Percentiles rank a stretch among this genome's conserved stretches.
Conservation (phyloP, 2,329 filamentous ascomycete genomes). For the Ampelomyces quisqualis region DNA sequence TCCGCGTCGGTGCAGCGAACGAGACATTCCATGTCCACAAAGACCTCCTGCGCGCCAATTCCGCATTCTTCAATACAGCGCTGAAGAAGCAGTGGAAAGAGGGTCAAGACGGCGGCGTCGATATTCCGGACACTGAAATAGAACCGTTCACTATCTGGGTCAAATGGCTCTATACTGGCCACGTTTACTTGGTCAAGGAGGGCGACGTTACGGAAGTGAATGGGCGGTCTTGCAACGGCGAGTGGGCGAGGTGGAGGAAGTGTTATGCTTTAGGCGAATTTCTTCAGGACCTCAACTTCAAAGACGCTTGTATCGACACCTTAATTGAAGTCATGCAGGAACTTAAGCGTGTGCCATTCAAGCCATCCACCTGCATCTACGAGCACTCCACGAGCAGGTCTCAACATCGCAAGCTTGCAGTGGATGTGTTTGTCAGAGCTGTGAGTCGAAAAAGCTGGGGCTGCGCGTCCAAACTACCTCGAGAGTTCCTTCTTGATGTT, state of each 20-base stretch:
- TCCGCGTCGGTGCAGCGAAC: neutral
- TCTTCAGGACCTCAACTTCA: conserved; percentile 3
- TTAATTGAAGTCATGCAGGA: conserved; percentile 1
- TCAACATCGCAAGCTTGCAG: neutral
- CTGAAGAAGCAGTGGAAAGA: conserved; percentile 8
- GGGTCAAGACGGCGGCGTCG: neutral
- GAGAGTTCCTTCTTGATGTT: conserved; percentile 2
- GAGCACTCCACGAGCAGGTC: conserved; percentile 1
- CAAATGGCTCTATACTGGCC: conserved; percentile 11
- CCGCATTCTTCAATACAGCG: conserved; percentile 5
- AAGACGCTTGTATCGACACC: conserved; percentile 4
- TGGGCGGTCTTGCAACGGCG: too few relatives aligned
- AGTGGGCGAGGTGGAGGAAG: neutral
- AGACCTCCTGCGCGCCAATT: conserved; percentile 2
- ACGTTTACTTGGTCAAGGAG: neutral
- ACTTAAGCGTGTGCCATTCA: too few relatives aligned
- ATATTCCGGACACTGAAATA: neutral
- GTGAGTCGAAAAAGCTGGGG: too few relatives aligned
- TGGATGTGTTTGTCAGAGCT: conserved; percentile 5
- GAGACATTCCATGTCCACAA: conserved; percentile 4
- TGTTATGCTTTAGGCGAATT: conserved; percentile 3
- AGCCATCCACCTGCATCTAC: neutral
- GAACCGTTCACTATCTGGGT: conserved; percentile 6
- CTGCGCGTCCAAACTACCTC: too few relatives aligned
- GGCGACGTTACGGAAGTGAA: too few relatives aligned